These are phyloP conservation scores for Podospora sp. DNA, from an alignment of 495 filamentous ascomycete species.

Conservation along the genomic window DNA sequence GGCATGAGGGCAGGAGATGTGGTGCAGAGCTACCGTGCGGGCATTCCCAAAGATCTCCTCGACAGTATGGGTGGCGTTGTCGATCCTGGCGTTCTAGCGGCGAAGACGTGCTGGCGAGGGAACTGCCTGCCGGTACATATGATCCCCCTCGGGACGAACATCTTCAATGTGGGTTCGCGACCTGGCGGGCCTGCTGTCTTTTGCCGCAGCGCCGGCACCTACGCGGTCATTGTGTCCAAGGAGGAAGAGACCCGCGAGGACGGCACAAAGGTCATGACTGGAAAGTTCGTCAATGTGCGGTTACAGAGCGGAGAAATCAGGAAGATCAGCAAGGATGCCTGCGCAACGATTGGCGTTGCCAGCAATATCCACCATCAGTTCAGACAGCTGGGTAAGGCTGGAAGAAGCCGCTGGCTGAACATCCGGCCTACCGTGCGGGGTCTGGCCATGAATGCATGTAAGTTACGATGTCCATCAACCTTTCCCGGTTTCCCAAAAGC, in stretches of 20 bases:
- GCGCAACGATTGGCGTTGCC: slow-evolving; percentile 88
- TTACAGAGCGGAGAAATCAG: slow-evolving; percentile 91
- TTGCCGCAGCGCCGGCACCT: slow-evolving; percentile 91
- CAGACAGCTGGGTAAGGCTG: slow-evolving; percentile 89
- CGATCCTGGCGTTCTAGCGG: slow-evolving; percentile 92
- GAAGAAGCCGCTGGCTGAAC: slow-evolving; percentile 86
- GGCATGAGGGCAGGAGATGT: slow-evolving; percentile 90
- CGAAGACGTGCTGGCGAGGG: slow-evolving; percentile 89
- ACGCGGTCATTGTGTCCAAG: slow-evolving; percentile 82
- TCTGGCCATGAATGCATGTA: slow-evolving; percentile 95
- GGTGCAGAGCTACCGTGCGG: slow-evolving; percentile 85
- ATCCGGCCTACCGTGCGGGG: slow-evolving; percentile 93
- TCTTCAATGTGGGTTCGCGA: slow-evolving; percentile 85
- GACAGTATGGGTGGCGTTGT: slow-evolving; percentile 86
- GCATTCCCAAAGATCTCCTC: slow-evolving; percentile 82
- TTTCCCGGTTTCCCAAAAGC: slow-evolving; percentile 2
- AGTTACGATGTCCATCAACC: slow-evolving; percentile 27
- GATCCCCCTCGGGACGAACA: slow-evolving; percentile 86
- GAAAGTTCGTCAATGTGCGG: slow-evolving; percentile 73
- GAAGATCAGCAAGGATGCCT: slow-evolving; percentile 84
- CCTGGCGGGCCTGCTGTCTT: slow-evolving; percentile 76
- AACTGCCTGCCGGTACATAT: slow-evolving; percentile 95
- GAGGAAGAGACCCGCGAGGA: slow-evolving; percentile 68
- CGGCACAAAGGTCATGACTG: slow-evolving; percentile 53
- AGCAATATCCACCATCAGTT: slow-evolving; percentile 93